Base-by-base conservation (phyloP, 208 protist genomes). In the Lotmaria passim region DNA sequence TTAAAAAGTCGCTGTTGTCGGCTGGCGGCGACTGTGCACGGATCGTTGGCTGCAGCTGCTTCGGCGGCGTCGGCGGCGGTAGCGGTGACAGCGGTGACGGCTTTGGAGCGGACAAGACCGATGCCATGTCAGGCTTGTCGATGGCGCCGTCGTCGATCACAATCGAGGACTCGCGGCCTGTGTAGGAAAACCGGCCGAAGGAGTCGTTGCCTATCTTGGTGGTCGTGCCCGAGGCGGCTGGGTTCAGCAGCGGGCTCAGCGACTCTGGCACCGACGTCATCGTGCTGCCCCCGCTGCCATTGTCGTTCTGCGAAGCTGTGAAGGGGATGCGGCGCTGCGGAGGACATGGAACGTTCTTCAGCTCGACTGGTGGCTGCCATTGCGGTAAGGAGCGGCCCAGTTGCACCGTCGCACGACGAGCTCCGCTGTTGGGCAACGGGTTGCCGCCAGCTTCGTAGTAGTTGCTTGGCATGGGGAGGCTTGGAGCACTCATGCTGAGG, bases 1-100 rank as follows among this genome's bases (percentile, higher is more conserved):
- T 19, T 3, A 71, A 30, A n/a, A 59, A 59, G n/a, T 59, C 53
- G 30, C 5, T 11, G 34, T 44, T 33, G 44, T 63, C 65, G 3
- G 53, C 31, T 30, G 43, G 23, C 19, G 53, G 55, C 7, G 65
- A 61, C 17, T 62, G 26, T 10, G 14, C 26, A n/a, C 51, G 51
- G 4, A 24, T 7, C 30, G 19, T 6, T 19, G 4, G 33, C 23
- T 19, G 14, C 21, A 15, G n/a, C 17, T 17, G 8, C 17, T 21
- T 7, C 17, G 5, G 59, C 59, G 14, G n/a, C n/a, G n/a, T n/a
- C n/a, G n/a, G n/a, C n/a, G n/a, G n/a, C n/a, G n/a, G n/a, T n/a
- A n/a, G n/a, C n/a, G n/a, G n/a, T n/a, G n/a, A n/a, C n/a, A n/a
- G 12, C 3, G 14, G 26, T 36, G 36, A 39, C 5, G 33, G 26